Conservation (phyloP, 345 rosid genomes). For the Noccaea bulbosa region DNA sequence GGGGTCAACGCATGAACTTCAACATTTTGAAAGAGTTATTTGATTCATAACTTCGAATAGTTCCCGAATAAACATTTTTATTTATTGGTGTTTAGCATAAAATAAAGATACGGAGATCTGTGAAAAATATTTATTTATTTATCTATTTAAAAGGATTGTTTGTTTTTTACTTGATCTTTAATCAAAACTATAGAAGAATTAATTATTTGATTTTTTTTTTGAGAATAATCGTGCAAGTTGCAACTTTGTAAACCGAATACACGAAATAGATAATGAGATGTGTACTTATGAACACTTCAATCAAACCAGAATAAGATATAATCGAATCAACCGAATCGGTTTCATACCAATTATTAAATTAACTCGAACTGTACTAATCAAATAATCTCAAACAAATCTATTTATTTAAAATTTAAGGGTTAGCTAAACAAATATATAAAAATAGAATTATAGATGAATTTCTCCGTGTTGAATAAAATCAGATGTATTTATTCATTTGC, state of each 20-base stretch:
- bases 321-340: background rate
- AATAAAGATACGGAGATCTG: slow-evolving; percentile 2
- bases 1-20: too few relatives aligned
- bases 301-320: background rate
- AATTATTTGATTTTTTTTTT: slow-evolving; percentile 4
- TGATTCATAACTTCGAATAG: slow-evolving; percentile 26
- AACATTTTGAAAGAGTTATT: too few relatives aligned
- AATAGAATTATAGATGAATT: too few relatives aligned
- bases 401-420: too few relatives aligned
- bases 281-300: background rate
- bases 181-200: background rate
- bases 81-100: slow-evolving; percentile 8
- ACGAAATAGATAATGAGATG: slow-evolving; percentile 15
- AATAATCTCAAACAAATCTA: too few relatives aligned
- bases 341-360: background rate
- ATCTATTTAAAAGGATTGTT: background rate
- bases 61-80: background rate
- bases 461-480: too few relatives aligned
- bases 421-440: too few relatives aligned
- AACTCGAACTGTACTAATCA: background rate
- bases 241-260: slow-evolving; percentile 19
- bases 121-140: background rate
- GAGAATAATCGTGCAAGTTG: slow-evolving; percentile 33
- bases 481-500: too few relatives aligned
- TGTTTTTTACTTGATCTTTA: background rate